Conservation (phyloP, 495 filamentous ascomycete genomes). For the Beverwykella pulmonaria region DNA sequence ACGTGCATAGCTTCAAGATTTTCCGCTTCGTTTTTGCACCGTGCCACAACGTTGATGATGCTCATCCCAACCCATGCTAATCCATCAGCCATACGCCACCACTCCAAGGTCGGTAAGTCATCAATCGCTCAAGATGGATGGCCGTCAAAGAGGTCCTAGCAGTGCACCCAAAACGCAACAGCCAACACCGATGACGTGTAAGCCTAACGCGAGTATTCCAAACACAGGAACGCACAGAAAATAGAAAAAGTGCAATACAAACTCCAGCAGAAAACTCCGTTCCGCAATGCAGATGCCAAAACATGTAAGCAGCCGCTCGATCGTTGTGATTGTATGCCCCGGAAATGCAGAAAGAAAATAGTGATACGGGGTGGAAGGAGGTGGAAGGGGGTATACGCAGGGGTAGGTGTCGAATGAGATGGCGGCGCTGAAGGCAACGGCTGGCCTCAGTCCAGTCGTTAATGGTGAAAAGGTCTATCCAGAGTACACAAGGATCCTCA, state of each 20-base stretch:
- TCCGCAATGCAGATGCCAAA: constrained; percentile 9
- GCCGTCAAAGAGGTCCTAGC: background rate
- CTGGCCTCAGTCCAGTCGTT: background rate
- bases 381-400: background rate
- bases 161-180: background rate
- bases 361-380: background rate
- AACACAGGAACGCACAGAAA: background rate
- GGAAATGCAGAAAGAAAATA: background rate
- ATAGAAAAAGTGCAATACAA: background rate
- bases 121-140: background rate
- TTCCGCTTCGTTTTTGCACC: no score
- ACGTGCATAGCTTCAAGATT: no score
- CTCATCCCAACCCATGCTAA: background rate
- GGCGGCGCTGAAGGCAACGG: background rate
- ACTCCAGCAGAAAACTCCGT: background rate
- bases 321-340: background rate
- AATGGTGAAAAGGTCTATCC: background rate
- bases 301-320: background rate
- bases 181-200: background rate
- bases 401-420: background rate
- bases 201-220: background rate
- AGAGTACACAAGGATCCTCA: background rate
- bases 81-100: background rate
- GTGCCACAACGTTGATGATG: no score
- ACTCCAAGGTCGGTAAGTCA: background rate